phyloP scores from a whole-genome alignment of 345 rosid genomes.

The Heritiera littoralis region DNA sequence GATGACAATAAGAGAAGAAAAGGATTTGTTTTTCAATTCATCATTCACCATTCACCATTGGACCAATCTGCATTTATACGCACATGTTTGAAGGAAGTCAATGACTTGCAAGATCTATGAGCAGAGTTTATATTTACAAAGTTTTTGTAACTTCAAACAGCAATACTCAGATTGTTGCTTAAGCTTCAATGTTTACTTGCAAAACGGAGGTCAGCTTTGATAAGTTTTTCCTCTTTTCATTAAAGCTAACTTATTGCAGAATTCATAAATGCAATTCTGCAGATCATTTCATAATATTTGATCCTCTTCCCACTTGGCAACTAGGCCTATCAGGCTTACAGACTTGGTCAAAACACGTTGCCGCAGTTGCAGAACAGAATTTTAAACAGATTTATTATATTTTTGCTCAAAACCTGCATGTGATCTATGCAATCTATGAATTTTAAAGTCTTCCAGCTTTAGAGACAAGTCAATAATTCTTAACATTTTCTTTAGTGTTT shows the following conservation, averaged over 20 bases:
- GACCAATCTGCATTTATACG: too few relatives aligned
- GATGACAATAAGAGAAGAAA: neutral
- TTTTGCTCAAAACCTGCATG: neutral
- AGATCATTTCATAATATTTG: neutral
- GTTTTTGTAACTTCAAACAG: neutral
- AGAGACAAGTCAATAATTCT: neutral
- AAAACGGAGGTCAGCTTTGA: neutral
- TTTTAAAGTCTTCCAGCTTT: neutral
- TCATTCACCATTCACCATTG: too few relatives aligned
- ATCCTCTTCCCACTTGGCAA: neutral
- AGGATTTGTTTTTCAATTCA: neutral
- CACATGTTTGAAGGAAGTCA: neutral
- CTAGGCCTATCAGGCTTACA: neutral
- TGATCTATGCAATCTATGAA: neutral
- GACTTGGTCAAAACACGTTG: neutral
- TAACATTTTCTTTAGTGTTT: too few relatives aligned
- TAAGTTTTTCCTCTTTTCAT: too few relatives aligned
- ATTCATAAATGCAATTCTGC: too few relatives aligned
- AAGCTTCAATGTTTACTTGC: neutral
- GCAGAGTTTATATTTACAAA: neutral
- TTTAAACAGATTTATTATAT: neutral
- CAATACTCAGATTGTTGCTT: neutral
- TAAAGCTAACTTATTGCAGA: too few relatives aligned
- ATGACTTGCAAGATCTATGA: constrained; percentile 28
- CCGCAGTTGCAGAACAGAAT: neutral